Conservation (phyloP, 1,139 yeast species). For the Blastobotrys niveus region DNA sequence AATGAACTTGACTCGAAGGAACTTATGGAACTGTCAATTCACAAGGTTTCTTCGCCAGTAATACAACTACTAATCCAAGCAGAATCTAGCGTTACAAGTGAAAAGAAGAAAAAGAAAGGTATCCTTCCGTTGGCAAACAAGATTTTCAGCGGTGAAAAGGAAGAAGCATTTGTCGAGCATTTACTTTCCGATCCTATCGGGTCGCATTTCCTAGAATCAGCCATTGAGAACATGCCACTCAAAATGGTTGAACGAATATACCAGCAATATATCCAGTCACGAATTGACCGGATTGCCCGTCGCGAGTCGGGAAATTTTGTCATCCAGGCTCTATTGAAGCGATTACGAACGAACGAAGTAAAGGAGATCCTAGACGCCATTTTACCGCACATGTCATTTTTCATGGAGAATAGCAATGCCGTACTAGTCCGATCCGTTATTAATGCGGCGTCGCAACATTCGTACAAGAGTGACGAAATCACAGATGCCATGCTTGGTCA, state of each 20-base stretch:
- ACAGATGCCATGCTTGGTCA: slow-evolving; percentile 54
- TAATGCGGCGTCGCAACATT: slow-evolving; percentile 54
- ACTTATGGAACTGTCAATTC: slow-evolving; percentile 69
- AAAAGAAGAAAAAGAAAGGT: slow-evolving; percentile 19
- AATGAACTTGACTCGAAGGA: slow-evolving; percentile 33
- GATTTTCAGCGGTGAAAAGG: slow-evolving; percentile 39
- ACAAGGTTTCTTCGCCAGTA: slow-evolving; percentile 82
- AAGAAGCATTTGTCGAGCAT: slow-evolving; percentile 74
- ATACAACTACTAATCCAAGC: slow-evolving; percentile 62
- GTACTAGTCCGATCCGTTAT: slow-evolving; percentile 65
- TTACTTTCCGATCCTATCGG: slow-evolving; percentile 84
- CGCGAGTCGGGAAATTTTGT: slow-evolving; percentile 82
- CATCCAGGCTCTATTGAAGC: slow-evolving; percentile 59
- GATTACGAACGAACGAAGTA: slow-evolving; percentile 54
- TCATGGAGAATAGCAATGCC: slow-evolving; percentile 51
- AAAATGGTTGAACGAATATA: slow-evolving; percentile 68
- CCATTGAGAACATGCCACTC: slow-evolving; percentile 55
- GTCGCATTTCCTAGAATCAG: slow-evolving; percentile 77
- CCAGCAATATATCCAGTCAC: slow-evolving; percentile 63
- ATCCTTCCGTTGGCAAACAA: slow-evolving; percentile 23
- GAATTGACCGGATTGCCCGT: slow-evolving; percentile 65
- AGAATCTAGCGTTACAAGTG: slow-evolving; percentile 20
- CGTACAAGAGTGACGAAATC: slow-evolving; percentile 62
- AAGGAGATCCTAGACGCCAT: slow-evolving; percentile 62
- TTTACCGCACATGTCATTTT: slow-evolving; percentile 58